Evolutionary conservation across 202 grass and related monocot genomes (phyloP).

Genomic region (Carex arenaria): DNA sequence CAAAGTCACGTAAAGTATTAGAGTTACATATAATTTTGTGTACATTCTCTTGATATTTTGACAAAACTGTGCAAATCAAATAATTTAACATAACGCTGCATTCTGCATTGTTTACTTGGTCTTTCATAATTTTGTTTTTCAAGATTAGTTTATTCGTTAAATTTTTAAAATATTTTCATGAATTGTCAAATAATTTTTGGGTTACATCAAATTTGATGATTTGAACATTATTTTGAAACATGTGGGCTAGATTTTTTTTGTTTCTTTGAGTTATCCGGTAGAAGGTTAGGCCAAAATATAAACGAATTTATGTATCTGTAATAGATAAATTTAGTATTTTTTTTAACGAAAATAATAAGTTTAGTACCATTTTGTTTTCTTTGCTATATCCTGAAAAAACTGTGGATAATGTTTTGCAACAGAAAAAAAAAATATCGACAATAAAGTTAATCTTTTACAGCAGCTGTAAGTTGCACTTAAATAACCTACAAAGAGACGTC

Average conservation of each 20-base stretch:
- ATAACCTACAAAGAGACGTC: neutral
- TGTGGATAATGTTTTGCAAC: neutral
- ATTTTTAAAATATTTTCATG: too few relatives aligned
- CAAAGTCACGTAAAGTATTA: neutral
- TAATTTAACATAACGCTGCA: too few relatives aligned
- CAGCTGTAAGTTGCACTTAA: too few relatives aligned
- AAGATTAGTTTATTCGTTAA: too few relatives aligned
- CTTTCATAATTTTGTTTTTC: too few relatives aligned
- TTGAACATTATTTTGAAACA: neutral
- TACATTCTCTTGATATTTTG: neutral
- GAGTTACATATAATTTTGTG: neutral
- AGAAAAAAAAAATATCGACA: neutral
- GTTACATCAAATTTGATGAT: too few relatives aligned
- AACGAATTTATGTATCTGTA: neutral
- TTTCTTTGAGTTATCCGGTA: neutral
- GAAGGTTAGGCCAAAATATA: neutral
- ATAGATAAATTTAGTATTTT: neutral
- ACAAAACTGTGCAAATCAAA: too few relatives aligned
- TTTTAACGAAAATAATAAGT: neutral
- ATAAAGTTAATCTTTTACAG: neutral
- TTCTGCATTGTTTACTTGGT: too few relatives aligned
- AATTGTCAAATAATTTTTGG: too few relatives aligned
- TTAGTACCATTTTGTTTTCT: neutral
- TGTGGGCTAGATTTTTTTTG: too few relatives aligned
- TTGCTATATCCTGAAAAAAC: neutral